Evolutionary conservation across 768 basidiomycete genomes (phyloP).

Genomic region (Dacryopinax primogenitus): DNA sequence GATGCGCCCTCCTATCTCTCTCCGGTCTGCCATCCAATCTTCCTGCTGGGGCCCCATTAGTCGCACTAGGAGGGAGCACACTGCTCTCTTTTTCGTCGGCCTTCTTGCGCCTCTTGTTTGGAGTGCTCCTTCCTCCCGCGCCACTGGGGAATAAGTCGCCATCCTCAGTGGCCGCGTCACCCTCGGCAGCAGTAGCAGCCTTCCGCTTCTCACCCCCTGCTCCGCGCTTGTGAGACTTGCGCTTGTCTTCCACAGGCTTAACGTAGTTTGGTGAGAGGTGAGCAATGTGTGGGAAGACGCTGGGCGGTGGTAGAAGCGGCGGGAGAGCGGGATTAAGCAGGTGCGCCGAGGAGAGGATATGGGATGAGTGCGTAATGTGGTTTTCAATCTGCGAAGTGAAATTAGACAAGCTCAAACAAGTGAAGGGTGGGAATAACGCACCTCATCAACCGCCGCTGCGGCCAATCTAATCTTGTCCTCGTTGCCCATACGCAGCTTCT

Average conservation of each 20-base stretch:
- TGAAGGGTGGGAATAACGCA: slow-evolving; percentile 37
- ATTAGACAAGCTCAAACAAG: not conserved
- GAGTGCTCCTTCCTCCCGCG: slow-evolving; percentile 10
- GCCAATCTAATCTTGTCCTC: slow-evolving; percentile 98
- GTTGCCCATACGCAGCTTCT: slow-evolving; percentile 78
- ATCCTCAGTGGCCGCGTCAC: slow-evolving; percentile 19
- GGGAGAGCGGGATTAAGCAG: not conserved
- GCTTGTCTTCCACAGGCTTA: slow-evolving; percentile 25
- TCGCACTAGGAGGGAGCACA: too few relatives aligned
- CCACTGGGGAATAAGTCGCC: slow-evolving; percentile 17
- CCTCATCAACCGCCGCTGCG: slow-evolving; percentile 77
- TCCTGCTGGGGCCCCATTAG: slow-evolving; percentile 18
- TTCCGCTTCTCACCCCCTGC: slow-evolving; percentile 22
- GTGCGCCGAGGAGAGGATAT: not conserved
- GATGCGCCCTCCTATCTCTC: not conserved
- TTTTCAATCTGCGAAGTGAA: not conserved
- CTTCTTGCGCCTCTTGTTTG: slow-evolving; percentile 15
- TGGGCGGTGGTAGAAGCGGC: slow-evolving; percentile 16
- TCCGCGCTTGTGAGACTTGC: slow-evolving; percentile 24
- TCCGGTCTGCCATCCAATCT: slow-evolving; percentile 17
- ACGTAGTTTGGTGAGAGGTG: slow-evolving; percentile 23
- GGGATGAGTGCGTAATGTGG: slow-evolving; percentile 18
- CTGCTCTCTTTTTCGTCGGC: slow-evolving; percentile 13
- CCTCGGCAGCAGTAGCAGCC: slow-evolving; percentile 22
- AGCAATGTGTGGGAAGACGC: slow-evolving; percentile 21